These are phyloP conservation scores for Rhizophora apiculata DNA, from an alignment of 345 rosid species.

Conservation along the genomic window DNA sequence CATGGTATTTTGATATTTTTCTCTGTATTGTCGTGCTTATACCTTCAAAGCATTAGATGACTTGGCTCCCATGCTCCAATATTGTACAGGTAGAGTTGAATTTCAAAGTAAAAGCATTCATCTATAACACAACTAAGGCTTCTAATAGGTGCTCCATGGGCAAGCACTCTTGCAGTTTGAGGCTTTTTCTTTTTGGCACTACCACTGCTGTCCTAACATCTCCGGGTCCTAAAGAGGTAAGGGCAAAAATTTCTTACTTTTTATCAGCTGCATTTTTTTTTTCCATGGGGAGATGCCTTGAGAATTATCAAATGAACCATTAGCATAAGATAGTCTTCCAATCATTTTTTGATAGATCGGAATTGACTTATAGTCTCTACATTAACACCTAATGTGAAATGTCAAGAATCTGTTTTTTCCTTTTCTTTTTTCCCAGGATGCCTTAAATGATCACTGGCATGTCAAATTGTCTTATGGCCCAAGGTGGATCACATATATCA, in stretches of 20 bases:
- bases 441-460: slow-evolving; percentile 27
- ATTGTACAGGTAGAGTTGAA: slow-evolving; percentile 45
- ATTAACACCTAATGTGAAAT: too few species aligned
- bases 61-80: background rate
- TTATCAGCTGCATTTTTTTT: background rate
- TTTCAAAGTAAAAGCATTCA: slow-evolving; percentile 34
- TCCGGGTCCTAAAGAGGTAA: slow-evolving; percentile 43
- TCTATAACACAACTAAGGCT: slow-evolving; percentile 42
- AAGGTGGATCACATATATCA: slow-evolving; percentile 47
- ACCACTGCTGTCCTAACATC: slow-evolving; percentile 45
- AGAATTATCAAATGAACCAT: too few species aligned
- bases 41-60: slow-evolving; percentile 4
- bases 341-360: too few species aligned
- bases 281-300: background rate
- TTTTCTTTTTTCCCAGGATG: slow-evolving; percentile 28
- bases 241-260: background rate
- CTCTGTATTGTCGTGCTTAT: background rate
- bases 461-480: slow-evolving; percentile 54
- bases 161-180: slow-evolving; percentile 30
- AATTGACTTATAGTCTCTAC: too few species aligned
- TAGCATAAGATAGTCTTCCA: too few species aligned
- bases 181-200: slow-evolving; percentile 27
- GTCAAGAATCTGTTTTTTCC: background rate
- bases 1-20: background rate
- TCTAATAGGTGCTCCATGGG: slow-evolving; percentile 41